Evolutionary conservation across 164 flowering plant species (phyloP).

Genomic region (Cinnamomum micranthum): DNA sequence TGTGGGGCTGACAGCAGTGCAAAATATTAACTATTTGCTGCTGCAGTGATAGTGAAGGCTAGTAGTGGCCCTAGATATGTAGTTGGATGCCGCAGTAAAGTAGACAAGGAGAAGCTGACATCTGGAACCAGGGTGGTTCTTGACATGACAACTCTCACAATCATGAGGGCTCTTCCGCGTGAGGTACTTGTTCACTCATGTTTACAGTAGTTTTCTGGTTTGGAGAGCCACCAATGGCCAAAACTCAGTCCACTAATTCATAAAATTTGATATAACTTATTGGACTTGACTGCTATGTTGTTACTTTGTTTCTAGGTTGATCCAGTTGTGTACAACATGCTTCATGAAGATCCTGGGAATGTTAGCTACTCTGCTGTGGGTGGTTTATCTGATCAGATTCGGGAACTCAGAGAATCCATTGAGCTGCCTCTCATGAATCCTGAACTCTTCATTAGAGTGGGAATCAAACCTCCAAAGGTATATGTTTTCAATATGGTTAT

Average conservation of each 20-base stretch:
- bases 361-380: conserved; percentile 97
- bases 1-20: background rate
- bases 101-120: conserved; percentile 81
- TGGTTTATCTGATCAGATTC: conserved; percentile 86
- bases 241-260: background rate
- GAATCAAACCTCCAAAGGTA: conserved; percentile 97
- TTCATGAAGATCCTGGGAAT: conserved; percentile 97
- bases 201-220: background rate
- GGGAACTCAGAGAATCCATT: conserved; percentile 85
- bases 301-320: conserved; percentile 56
- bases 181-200: conserved; percentile 37
- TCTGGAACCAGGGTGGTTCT: conserved; percentile 93
- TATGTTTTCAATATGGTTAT: background rate
- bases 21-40: background rate
- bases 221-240: background rate
- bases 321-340: conserved; percentile 94
- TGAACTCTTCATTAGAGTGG: conserved; percentile 88
- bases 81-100: conserved; percentile 89
- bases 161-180: conserved; percentile 97
- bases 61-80: conserved; percentile 93
- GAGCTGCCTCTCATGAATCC: conserved; percentile 95
- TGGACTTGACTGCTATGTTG: background rate
- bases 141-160: conserved; percentile 93
- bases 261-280: background rate
- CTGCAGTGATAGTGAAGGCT: conserved; percentile 85